A percentile compares a stretch with the other conserved stretches of the same genome.
Evolutionary conservation across 805 yeast genomes (phyloP).

Genomic region (Starmerella vitae): DNA sequence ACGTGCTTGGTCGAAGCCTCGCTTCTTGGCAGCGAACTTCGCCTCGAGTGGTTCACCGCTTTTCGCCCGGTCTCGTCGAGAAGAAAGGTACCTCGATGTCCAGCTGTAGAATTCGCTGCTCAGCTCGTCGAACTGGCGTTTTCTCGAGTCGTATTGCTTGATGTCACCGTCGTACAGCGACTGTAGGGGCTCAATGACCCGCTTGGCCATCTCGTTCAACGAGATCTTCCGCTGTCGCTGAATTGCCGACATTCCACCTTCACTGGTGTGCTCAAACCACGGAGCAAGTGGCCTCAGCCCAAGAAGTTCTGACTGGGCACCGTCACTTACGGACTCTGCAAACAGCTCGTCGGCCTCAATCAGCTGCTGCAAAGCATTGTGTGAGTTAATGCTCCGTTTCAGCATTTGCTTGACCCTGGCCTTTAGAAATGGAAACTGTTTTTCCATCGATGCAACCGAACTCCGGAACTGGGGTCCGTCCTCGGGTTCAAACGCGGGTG

Average conservation of each 20-base stretch:
- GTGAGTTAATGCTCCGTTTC: slow-evolving; percentile 26
- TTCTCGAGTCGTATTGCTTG: slow-evolving; percentile 30
- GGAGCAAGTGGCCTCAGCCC: slow-evolving; percentile 25
- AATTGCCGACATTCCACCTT: slow-evolving; percentile 22
- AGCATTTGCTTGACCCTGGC: slow-evolving; percentile 27
- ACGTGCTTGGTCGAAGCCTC: slow-evolving; percentile 31
- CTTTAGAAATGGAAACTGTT: slow-evolving; percentile 27
- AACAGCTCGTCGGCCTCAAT: slow-evolving; percentile 28
- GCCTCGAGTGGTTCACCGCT: slow-evolving; percentile 26
- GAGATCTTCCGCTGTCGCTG: slow-evolving; percentile 19
- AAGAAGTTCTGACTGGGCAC: slow-evolving; percentile 25
- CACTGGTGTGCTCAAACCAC: slow-evolving; percentile 18
- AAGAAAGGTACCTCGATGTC: slow-evolving; percentile 32
- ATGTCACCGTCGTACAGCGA: slow-evolving; percentile 32
- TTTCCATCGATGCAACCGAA: slow-evolving; percentile 30
- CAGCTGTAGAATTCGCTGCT: slow-evolving; percentile 33
- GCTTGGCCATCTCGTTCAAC: slow-evolving; percentile 24
- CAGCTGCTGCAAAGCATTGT: slow-evolving; percentile 25
- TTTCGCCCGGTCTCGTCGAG: slow-evolving; percentile 23
- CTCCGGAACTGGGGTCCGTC: slow-evolving; percentile 36
- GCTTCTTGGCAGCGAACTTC: slow-evolving; percentile 31
- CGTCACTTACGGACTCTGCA: slow-evolving; percentile 24
- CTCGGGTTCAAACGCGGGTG: slow-evolving; percentile 28
- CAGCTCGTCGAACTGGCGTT: slow-evolving; percentile 35
- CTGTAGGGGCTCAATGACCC: slow-evolving; percentile 30